Evolutionary conservation across 2,329 filamentous ascomycete genomes (phyloP), one percentile per base, ranked within the genome.

Genomic region (Alternaria angustiovoidea): DNA sequence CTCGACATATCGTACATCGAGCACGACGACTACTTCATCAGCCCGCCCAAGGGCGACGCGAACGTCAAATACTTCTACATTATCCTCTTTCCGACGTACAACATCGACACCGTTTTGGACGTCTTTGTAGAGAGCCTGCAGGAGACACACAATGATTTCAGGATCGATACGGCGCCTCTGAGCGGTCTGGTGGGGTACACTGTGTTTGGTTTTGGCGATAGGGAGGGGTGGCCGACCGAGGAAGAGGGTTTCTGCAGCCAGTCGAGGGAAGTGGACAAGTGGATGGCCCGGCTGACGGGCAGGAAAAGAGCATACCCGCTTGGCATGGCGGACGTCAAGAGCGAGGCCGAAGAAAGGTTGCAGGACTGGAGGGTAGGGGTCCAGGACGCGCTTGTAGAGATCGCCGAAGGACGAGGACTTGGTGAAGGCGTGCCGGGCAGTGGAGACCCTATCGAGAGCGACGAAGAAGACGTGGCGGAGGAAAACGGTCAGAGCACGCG

Each of bases 141-240:
- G 74, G 94, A 99, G 77, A 98, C 94, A 0, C 94, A 98, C 75
- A 89, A 98, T 80, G 95, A 99, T 78, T 98, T 98, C 83, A 88
- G 94, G 59, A 96, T 99, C 67, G 94, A 98, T 71, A 97, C 93
- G 0, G 90, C 91, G 0, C 91, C 95, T 0, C 80, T 99, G 47
- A 89, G 90, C 0, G 81, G 84, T 1, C 79, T 98, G 16, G 82
- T 94, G 2, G 94, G 94, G 8, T 98, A 97, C 75, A 92, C 92
- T 0, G 93, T 98, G 0, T 98, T 98, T 81, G 95, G 95, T 0
- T 91, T 97, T 72, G 94, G 94, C 18, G 94, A 98, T 76, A 88
- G 87, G 63, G 92, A 96, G 75, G 93, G 91, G 59, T 99, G 95
- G 94, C 92, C 93, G 1, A 92, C 90, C 0, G 93, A 97, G 79